Evolutionary conservation across 768 basidiomycete genomes (phyloP).

Genomic region (Krasilnikovozyma curviuscula): DNA sequence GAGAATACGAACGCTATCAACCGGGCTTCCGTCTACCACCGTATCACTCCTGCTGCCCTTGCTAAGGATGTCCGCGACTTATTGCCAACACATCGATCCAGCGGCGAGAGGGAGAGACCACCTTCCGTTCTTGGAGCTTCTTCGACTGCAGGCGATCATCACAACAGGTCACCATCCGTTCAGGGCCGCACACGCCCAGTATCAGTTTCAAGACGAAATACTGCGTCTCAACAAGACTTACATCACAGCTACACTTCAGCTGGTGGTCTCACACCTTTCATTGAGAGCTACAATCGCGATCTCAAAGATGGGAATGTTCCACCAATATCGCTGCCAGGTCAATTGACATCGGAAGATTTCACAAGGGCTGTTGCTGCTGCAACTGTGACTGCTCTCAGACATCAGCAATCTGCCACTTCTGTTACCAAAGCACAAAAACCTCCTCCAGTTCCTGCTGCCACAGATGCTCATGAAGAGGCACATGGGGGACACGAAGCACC

Average conservation of each 20-base stretch:
- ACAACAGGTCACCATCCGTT: no score
- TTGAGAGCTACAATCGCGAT: constrained; percentile 18
- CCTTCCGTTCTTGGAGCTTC: no score
- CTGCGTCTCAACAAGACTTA: no score
- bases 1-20: constrained; percentile 13
- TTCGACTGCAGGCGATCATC: no score
- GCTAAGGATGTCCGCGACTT: no score
- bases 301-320: constrained; percentile 17
- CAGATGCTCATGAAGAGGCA: constrained; percentile 24
- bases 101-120: no score
- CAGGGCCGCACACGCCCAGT: no score
- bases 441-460: constrained; percentile 32
- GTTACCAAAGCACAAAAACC: constrained; percentile 8
- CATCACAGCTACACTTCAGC: no score
- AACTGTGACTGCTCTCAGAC: constrained; percentile 72
- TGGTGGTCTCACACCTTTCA: constrained; percentile 18
- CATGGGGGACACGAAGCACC: constrained; percentile 86
- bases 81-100: no score
- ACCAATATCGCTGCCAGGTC: constrained; percentile 34
- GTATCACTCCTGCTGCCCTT: constrained; percentile 20
- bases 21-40: constrained; percentile 22
- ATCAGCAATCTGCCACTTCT: constrained; percentile 24
- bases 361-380: constrained; percentile 84
- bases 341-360: constrained; percentile 69
- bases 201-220: no score